These are phyloP conservation scores for Lathyrus sativus DNA, from an alignment of 306 rosid genomes.

Conservation along the genomic window DNA sequence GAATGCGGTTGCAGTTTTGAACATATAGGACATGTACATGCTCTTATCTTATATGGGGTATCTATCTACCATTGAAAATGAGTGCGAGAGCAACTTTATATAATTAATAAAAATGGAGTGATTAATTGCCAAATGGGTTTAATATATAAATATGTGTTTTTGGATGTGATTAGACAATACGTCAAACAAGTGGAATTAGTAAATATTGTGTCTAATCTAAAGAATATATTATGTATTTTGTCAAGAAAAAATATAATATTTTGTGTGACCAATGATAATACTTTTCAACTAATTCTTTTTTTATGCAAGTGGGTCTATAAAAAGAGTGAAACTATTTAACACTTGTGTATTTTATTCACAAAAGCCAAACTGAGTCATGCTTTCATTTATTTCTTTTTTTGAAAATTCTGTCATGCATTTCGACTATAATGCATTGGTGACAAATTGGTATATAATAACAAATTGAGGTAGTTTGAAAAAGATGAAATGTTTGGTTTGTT, in stretches of 20 bases:
- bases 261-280: neutral
- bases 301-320: neutral
- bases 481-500: no score
- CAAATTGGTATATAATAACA: no score
- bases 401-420: no score
- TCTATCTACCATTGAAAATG: constrained; percentile 44
- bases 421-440: no score
- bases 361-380: no score
- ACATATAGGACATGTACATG: constrained; percentile 24
- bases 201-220: neutral
- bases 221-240: neutral
- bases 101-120: neutral
- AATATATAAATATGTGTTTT: neutral
- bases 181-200: constrained; percentile 27
- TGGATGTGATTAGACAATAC: constrained; percentile 22
- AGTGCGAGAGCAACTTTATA: constrained; percentile 14
- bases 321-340: neutral
- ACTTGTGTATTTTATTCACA: neutral
- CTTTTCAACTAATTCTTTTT: neutral
- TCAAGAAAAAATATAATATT: neutral
- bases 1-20: constrained; percentile 37
- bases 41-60: constrained; percentile 13
- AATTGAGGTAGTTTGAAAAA: no score
- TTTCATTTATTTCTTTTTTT: no score
- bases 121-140: constrained; percentile 10